Base-by-base conservation (phyloP, 148 eudicot genomes). In the Amaranthus hypochondriacus region DNA sequence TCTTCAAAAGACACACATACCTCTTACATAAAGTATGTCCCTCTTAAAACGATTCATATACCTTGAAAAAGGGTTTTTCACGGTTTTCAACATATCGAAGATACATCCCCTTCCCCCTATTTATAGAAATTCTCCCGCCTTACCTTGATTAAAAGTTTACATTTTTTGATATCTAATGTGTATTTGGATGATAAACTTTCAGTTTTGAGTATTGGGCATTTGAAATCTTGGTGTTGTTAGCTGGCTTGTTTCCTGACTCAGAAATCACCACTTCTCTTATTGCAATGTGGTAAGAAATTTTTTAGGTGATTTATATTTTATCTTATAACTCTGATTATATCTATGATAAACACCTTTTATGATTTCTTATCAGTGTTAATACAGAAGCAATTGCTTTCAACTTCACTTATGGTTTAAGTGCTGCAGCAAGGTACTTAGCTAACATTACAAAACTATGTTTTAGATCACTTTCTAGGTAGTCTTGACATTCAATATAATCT, bases 161-260 rank as follows among this genome's bases (percentile, higher is more conserved):
- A 28, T 28, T 28, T 28, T 28, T 28, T 2, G 39, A 28, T 28
- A 28, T 28, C 39, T 28, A 28, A 28, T 28, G 39, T 28, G 3
- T 4, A 59, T 39, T 58, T 58, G 10, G 2, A 3, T n/a, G 65
- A 4, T 48, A 5, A 49, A 75, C 9, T 44, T 21, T 73, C 86
- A 93, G 98, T 75, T 82, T 93, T 70, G 98, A 93, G 74, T 86
- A 84, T 42, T 94, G 97, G 97, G 96, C 95, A 56, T 91, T 89
- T 75, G 97, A 94, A 86, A 82, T 91, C 62, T 68, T 91, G 77
- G 92, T 91, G 48, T 54, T 94, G 62, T 58, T 91, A 53, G 98
- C 98, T 9, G 98, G 98, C 39, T 21, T 88, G 73, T 82, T 87
- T 87, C 95, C 91, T 39, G 80, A 89, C 69, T 80, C 97, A 12